A percentile compares a stretch with the other conserved stretches of the same genome.
phyloP scores from a whole-genome alignment of 1,284 basidiomycete genomes.

The Pseudozyma tsukubaensis region DNA sequence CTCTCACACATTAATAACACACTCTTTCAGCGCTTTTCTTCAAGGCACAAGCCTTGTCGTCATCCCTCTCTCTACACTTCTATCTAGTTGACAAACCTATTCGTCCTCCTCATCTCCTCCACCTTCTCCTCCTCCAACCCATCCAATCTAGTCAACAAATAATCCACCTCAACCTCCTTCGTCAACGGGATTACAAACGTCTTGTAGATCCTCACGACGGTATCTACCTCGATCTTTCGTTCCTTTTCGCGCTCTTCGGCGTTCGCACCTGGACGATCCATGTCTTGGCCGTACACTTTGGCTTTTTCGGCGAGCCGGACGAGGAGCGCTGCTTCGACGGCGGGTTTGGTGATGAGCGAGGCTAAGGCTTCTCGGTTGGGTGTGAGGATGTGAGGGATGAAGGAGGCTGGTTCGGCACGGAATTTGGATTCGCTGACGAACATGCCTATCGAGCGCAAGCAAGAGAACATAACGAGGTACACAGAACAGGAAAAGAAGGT shows the following conservation, averaged over 20 bases:
- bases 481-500: no score
- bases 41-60: neutral
- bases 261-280: constrained; percentile 71
- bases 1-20: neutral
- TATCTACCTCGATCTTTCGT: constrained; percentile 88
- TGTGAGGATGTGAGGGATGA: constrained; percentile 87
- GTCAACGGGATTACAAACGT: constrained; percentile 96
- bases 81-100: constrained; percentile 39
- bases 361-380: constrained; percentile 80
- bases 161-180: constrained; percentile 88
- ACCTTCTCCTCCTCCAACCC: constrained; percentile 27
- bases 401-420: constrained; percentile 81
- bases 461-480: neutral
- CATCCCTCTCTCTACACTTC: neutral
- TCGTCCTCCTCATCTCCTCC: constrained; percentile 20
- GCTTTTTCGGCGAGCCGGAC: constrained; percentile 90
- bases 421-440: constrained; percentile 99
- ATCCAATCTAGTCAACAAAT: constrained; percentile 39
- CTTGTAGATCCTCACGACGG: constrained; percentile 91
- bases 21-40: neutral
- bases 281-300: constrained; percentile 88
- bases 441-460: constrained; percentile 78
- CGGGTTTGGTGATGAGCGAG: constrained; percentile 92
- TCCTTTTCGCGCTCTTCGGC: constrained; percentile 37
- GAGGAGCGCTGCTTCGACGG: constrained; percentile 89